A percentile compares a stretch with the other conserved stretches of the same genome.
Conservation (phyloP, 139 green algal genomes). For the Closterium sp. region DNA sequence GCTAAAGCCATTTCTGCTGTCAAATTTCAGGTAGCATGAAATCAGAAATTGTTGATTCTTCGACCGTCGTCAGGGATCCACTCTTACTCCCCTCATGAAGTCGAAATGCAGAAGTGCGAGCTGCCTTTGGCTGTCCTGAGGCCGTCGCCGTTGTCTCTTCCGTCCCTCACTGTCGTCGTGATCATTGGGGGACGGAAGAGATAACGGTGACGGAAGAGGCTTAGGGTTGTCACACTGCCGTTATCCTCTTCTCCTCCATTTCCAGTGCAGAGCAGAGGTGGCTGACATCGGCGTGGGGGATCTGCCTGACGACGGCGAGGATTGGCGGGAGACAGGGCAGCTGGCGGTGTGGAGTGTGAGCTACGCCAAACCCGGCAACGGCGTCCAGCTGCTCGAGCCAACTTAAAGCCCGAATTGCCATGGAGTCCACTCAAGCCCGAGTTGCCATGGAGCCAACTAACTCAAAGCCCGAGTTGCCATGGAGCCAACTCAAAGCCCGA, state of each 20-base stretch:
- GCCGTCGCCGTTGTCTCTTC: neutral
- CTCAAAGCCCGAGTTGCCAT: too few species aligned
- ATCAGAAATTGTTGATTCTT: too few species aligned
- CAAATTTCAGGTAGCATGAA: too few species aligned
- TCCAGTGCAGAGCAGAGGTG: neutral
- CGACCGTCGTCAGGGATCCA: too few species aligned
- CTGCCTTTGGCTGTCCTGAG: neutral
- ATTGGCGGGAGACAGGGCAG: conserved; percentile 70
- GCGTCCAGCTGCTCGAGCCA: conserved; percentile 91
- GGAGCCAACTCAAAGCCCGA: too few species aligned
- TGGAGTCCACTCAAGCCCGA: too few species aligned
- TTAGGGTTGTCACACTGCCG: too few species aligned
- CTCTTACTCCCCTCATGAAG: neutral
- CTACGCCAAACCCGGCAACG: conserved; percentile 92
- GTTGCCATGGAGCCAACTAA: too few species aligned
- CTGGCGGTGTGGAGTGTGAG: conserved; percentile 91
- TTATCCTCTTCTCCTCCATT: neutral
- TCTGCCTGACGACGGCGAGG: conserved; percentile 4
- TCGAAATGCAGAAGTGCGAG: neutral
- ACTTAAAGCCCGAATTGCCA: too few species aligned
- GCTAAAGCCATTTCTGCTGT: too few species aligned
- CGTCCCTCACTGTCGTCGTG: neutral
- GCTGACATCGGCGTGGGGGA: neutral
- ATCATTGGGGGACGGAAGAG: too few species aligned
- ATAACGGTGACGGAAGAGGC: too few species aligned